These are phyloP conservation scores for Tetraselmis chui DNA, from an alignment of 139 green algal species.

Conservation along the genomic window DNA sequence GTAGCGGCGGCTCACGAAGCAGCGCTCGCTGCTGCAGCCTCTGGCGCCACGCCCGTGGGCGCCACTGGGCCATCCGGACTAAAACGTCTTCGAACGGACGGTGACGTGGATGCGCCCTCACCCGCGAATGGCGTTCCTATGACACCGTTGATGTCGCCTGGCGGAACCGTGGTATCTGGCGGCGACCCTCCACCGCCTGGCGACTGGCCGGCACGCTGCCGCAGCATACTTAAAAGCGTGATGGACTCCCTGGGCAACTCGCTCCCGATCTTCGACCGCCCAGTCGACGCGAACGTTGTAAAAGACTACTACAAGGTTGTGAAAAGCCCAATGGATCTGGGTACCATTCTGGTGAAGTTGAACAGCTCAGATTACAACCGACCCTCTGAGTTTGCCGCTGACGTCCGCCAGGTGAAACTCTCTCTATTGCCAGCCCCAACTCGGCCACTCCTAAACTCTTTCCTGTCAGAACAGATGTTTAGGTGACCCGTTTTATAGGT, in stretches of 20 bases:
- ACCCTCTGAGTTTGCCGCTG: conserved; percentile 38
- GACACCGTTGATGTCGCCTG: background rate
- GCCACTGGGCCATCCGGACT: conserved; percentile 15
- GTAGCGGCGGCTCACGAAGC: background rate
- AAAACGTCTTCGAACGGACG: background rate
- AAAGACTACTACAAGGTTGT: conserved; percentile 63
- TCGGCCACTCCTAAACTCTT: too few relatives aligned
- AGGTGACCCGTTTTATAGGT: too few relatives aligned
- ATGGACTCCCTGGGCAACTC: background rate
- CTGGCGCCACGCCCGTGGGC: too few relatives aligned
- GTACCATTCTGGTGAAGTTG: conserved; percentile 28
- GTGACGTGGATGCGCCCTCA: background rate
- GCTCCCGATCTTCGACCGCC: background rate
- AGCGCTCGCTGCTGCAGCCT: background rate
- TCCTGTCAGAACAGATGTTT: too few relatives aligned
- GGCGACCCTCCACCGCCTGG: background rate
- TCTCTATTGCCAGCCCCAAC: too few relatives aligned
- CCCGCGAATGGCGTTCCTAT: too few relatives aligned
- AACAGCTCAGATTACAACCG: conserved; percentile 30
- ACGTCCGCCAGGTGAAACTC: conserved; percentile 45
- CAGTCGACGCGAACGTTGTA: background rate
- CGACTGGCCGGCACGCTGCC: background rate
- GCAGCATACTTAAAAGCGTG: background rate
- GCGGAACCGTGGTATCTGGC: background rate
- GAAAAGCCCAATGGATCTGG: conserved; percentile 68